phyloP scores from a whole-genome alignment of 1,139 yeast species.

The Kodamaea alishanica region DNA sequence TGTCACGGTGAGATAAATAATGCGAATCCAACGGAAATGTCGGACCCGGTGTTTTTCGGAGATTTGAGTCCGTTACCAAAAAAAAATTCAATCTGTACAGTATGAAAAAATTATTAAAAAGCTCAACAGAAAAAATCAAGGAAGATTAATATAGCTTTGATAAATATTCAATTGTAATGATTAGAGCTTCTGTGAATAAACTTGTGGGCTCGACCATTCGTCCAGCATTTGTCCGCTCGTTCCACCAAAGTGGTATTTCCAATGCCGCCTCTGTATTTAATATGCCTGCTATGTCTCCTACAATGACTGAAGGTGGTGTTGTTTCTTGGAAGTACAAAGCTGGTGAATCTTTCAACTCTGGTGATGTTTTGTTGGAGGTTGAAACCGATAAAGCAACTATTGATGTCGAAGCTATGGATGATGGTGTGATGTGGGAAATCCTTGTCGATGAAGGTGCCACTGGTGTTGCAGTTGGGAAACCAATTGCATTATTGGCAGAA shows the following conservation, averaged over 20 bases:
- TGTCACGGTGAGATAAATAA: conserved; percentile 11
- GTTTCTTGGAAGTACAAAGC: conserved; percentile 88
- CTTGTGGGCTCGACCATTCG: conserved; percentile 7
- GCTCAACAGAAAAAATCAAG: neutral
- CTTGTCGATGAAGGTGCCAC: conserved; percentile 66
- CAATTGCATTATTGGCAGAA: conserved; percentile 87
- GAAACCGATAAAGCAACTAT: conserved; percentile 94
- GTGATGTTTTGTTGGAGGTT: conserved; percentile 83
- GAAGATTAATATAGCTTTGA: no score
- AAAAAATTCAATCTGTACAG: neutral
- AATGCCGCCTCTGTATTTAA: conserved; percentile 59
- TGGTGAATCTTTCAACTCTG: conserved; percentile 74
- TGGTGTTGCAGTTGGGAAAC: conserved; percentile 79
- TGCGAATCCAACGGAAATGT: conserved; percentile 2
- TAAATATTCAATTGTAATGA: conserved; percentile 11
- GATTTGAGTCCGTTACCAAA: conserved; percentile 2
- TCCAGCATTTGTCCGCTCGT: conserved; percentile 6
- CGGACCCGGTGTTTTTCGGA: conserved; percentile 1
- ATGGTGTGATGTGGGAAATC: conserved; percentile 83
- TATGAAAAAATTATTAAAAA: conserved; percentile 8
- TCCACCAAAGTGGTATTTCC: conserved; percentile 20
- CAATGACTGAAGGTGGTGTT: conserved; percentile 97
- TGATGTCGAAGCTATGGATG: conserved; percentile 91
- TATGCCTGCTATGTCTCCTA: conserved; percentile 99
- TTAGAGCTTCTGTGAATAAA: conserved; percentile 14